phyloP scores from a whole-genome alignment of 768 basidiomycete genomes.

The Xanthoconium stramineum region DNA sequence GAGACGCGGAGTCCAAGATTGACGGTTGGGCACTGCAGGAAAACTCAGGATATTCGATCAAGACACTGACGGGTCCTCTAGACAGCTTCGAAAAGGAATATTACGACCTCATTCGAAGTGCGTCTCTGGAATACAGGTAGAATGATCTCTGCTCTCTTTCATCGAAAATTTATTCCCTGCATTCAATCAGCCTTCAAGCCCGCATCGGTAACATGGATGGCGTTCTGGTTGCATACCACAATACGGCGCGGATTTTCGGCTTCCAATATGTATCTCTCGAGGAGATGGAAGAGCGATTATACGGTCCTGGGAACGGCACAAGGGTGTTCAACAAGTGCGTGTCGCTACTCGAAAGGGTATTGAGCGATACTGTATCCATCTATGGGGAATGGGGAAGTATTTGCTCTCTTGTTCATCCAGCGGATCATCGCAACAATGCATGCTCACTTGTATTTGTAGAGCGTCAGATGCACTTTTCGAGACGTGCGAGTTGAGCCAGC shows the following conservation, averaged over 20 bases:
- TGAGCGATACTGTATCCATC: constrained; percentile 51
- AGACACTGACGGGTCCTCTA: constrained; percentile 52
- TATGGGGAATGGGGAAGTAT: constrained; percentile 65
- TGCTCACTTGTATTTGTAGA: constrained; percentile 32
- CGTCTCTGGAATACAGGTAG: constrained; percentile 91
- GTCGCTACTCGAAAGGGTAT: constrained; percentile 61
- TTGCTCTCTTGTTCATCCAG: not conserved
- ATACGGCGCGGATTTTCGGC: constrained; percentile 82
- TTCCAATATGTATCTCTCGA: constrained; percentile 88
- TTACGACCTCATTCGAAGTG: constrained; percentile 90
- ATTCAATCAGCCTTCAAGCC: constrained; percentile 73
- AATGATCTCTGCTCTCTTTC: not conserved
- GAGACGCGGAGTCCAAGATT: not conserved
- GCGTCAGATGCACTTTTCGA: constrained; percentile 62
- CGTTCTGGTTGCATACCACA: constrained; percentile 84
- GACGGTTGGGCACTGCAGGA: constrained; percentile 42
- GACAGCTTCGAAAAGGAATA: constrained; percentile 93
- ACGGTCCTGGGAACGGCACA: constrained; percentile 56
- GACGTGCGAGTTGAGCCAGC: constrained; percentile 39
- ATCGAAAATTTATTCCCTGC: not conserved
- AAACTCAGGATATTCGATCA: constrained; percentile 77
- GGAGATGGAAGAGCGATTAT: constrained; percentile 85
- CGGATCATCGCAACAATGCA: not conserved
- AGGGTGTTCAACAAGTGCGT: constrained; percentile 77
- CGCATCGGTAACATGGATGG: constrained; percentile 98